Evolutionary conservation across 768 basidiomycete genomes (phyloP), one percentile per base, ranked within the genome.

Genomic region (Lactarius tabidus): DNA sequence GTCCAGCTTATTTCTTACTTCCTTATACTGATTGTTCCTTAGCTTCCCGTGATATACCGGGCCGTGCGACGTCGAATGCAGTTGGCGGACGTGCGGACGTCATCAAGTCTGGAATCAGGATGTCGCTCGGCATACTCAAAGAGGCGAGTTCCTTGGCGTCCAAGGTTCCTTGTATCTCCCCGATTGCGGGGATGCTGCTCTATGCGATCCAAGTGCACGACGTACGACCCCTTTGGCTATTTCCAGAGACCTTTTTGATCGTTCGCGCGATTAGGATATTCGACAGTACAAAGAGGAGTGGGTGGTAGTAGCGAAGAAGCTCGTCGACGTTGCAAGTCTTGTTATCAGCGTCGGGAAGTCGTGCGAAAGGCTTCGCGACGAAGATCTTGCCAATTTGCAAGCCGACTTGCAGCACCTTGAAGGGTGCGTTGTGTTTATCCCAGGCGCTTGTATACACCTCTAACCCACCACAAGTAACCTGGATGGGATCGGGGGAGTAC

Each of bases 241-340:
- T 35, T 15, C n/a, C 17, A 14, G 2, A 2, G 17, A 10, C 29
- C 29, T 5, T 23, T 57, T 28, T 38, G 15, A 29, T 29, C 29
- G 31, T 31, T 38, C 48, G 56, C 4, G 36, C 35, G 48, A 33
- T 33, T 36, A 63, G 62, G 55, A 57, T 28, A 29, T 63, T 23
- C 15, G n/a, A 36, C 38, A 28, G 23, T 56, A 9, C 54, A 28
- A 55, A 41, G 41, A 31, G 12, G 38, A 57, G 1, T 63, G 62
- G 62, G 38, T 3, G 28, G 18, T 29, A 12, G 62, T 63, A 29
- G 26, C 28, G 62, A 23, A 26, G 55, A 63, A 33, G 18, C 26
- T 63, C 31, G 39, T 28, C 26, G 28, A 41, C 9, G 55, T 57
- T 7, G 55, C 38, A 20, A 31, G 56, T n/a, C 12, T 63, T 38